phyloP scores from a whole-genome alignment of 2,329 filamentous ascomycete species.

The Pseudodiploospora longispora region DNA sequence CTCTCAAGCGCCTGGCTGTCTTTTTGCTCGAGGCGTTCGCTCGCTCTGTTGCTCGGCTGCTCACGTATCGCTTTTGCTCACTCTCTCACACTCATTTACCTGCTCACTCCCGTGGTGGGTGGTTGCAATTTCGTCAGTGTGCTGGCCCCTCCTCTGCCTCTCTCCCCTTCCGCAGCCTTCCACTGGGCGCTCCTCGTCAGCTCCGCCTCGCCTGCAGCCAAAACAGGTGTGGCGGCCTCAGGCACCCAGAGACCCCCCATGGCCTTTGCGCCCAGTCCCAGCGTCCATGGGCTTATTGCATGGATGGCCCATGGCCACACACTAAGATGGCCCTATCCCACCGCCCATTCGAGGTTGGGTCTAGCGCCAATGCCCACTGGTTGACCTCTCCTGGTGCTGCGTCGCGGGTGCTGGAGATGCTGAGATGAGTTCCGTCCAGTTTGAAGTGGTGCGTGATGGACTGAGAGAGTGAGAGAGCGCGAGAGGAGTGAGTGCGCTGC shows the following conservation, averaged over 20 bases:
- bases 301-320: slow-evolving; percentile 11
- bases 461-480: no score
- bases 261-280: not conserved
- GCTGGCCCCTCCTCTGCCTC: slow-evolving; percentile 4
- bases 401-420: slow-evolving; percentile 5
- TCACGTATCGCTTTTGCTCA: slow-evolving; percentile 2
- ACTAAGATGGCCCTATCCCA: slow-evolving; percentile 27
- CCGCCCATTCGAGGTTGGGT: slow-evolving; percentile 27
- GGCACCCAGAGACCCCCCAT: not conserved
- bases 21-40: no score
- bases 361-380: slow-evolving; percentile 23
- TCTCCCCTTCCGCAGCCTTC: not conserved
- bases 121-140: not conserved
- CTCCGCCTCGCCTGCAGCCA: slow-evolving; percentile 1
- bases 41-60: no score
- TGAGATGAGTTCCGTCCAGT: no score
- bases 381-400: slow-evolving; percentile 1
- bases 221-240: not conserved
- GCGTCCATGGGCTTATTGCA: slow-evolving; percentile 9
- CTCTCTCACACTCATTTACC: slow-evolving; percentile 2
- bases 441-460: no score
- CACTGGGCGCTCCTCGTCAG: not conserved
- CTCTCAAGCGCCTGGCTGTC: no score
- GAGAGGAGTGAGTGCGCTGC: no score
- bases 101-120: slow-evolving; percentile 1